phyloP scores from a whole-genome alignment of 371 early-diverging fungal genomes.

The Circinella umbellata region DNA sequence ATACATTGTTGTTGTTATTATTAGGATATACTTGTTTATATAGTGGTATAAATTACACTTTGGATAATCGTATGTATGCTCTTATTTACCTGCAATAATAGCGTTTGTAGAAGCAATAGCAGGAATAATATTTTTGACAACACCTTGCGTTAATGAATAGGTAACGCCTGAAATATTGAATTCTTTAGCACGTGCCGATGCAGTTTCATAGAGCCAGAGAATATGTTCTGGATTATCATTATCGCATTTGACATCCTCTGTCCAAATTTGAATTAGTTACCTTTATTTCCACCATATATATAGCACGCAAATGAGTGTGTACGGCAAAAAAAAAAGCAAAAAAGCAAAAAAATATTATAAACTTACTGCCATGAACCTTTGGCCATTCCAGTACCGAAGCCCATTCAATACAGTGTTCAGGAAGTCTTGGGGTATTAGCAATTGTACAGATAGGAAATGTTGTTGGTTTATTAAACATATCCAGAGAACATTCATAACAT shows the following conservation, averaged over 20 bases:
- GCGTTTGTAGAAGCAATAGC: slow-evolving; percentile 99
- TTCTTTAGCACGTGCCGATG: slow-evolving; percentile 73
- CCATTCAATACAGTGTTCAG: slow-evolving; percentile 99
- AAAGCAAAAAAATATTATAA: too few relatives aligned
- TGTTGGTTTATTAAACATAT: slow-evolving; percentile 79
- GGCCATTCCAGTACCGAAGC: slow-evolving; percentile 95
- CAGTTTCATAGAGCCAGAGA: slow-evolving; percentile 83
- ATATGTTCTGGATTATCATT: slow-evolving; percentile 93
- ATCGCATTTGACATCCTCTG: slow-evolving; percentile 77
- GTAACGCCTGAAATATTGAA: slow-evolving; percentile 91
- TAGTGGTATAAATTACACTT: too few relatives aligned
- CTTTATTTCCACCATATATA: too few relatives aligned
- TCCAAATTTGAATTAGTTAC: background rate
- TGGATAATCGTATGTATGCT: too few relatives aligned
- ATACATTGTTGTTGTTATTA: too few relatives aligned
- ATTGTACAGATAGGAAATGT: slow-evolving; percentile 99
- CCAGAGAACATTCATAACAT: slow-evolving; percentile 87
- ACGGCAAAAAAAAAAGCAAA: too few relatives aligned
- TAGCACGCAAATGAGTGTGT: too few relatives aligned
- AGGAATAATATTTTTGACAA: slow-evolving; percentile 98
- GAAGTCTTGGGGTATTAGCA: slow-evolving; percentile 92
- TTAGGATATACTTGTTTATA: too few relatives aligned
- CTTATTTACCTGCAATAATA: slow-evolving; percentile 85
- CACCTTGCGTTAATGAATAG: slow-evolving; percentile 93
- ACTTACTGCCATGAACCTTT: slow-evolving; percentile 68